phyloP scores from a whole-genome alignment of 2,329 filamentous ascomycete genomes.

The Macrophomina pseudophaseolina region DNA sequence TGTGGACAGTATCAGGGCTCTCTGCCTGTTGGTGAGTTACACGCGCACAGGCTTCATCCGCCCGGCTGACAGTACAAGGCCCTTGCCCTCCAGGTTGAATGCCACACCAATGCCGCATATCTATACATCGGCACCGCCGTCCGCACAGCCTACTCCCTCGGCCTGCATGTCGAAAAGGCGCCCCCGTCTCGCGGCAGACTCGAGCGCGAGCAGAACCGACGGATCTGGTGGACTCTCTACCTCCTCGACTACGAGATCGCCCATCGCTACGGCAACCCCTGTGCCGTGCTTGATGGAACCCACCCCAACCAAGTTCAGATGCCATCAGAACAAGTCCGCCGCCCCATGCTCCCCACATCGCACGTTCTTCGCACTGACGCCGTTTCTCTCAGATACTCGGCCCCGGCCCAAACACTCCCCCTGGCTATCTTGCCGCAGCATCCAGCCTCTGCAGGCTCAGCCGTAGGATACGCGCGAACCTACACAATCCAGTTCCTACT shows the following conservation, averaged over 20 bases:
- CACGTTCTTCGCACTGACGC: conserved; percentile 9
- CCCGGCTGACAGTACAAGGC: conserved; percentile 25
- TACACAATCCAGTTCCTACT: conserved; percentile 31
- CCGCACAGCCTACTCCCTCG: conserved; percentile 44
- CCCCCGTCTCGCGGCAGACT: conserved; percentile 35
- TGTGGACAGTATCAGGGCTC: conserved; percentile 43
- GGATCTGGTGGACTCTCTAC: conserved; percentile 46
- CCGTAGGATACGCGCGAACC: conserved; percentile 40
- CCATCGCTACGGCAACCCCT: conserved; percentile 42
- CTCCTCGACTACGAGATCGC: conserved; percentile 43
- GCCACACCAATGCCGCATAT: conserved; percentile 43
- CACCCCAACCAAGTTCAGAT: conserved; percentile 39
- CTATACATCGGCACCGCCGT: conserved; percentile 44
- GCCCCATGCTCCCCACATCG: neutral
- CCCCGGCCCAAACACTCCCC: conserved; percentile 42
- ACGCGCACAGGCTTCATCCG: neutral
- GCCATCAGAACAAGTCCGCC: conserved; percentile 41
- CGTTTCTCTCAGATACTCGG: conserved; percentile 34
- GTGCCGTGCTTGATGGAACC: conserved; percentile 40
- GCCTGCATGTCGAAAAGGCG: conserved; percentile 43
- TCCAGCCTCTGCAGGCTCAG: conserved; percentile 40
- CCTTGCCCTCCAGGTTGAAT: conserved; percentile 41
- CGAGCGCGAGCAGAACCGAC: conserved; percentile 42
- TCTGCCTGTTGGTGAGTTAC: conserved; percentile 40
- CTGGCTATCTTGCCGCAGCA: conserved; percentile 39